phyloP scores from a whole-genome alignment of 108 stramenopile species.

The Stephanodiscus minutulus region DNA sequence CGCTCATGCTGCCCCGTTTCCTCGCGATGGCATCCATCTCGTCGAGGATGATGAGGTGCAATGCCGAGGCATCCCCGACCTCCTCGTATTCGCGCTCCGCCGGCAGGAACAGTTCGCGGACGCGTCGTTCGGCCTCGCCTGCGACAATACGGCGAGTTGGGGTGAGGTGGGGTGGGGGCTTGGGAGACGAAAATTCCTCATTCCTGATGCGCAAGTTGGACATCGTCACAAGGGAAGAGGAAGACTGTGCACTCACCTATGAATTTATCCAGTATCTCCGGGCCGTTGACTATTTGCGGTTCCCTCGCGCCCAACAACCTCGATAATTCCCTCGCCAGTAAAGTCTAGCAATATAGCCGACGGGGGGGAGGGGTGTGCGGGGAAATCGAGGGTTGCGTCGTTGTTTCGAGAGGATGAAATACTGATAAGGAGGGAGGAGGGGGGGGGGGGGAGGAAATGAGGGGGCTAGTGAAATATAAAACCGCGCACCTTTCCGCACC shows the following conservation, averaged over 20 bases:
- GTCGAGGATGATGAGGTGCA: constrained; percentile 90
- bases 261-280: constrained; percentile 79
- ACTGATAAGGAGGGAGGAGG: too few relatives aligned
- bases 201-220: too few relatives aligned
- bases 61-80: constrained; percentile 66
- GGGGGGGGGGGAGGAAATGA: not conserved
- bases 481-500: constrained; percentile 43
- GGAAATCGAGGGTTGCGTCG: not conserved
- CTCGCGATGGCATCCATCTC: constrained; percentile 90
- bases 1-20: constrained; percentile 71
- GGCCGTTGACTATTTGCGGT: constrained; percentile 92
- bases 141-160: constrained; percentile 6
- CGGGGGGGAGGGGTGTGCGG: constrained; percentile 30
- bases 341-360: constrained; percentile 91
- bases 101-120: constrained; percentile 70
- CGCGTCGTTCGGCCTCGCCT: constrained; percentile 78
- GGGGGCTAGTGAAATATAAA: constrained; percentile 1
- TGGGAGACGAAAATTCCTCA: not conserved
- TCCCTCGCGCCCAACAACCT: constrained; percentile 89
- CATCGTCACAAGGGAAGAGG: not conserved
- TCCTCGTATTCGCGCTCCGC: constrained; percentile 69
- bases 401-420: too few relatives aligned
- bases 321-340: constrained; percentile 91
- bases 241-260: not conserved
- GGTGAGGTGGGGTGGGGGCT: not conserved